Conservation (phyloP, 805 yeast genomes). For the Vanderwaltozyma verrucispora region DNA sequence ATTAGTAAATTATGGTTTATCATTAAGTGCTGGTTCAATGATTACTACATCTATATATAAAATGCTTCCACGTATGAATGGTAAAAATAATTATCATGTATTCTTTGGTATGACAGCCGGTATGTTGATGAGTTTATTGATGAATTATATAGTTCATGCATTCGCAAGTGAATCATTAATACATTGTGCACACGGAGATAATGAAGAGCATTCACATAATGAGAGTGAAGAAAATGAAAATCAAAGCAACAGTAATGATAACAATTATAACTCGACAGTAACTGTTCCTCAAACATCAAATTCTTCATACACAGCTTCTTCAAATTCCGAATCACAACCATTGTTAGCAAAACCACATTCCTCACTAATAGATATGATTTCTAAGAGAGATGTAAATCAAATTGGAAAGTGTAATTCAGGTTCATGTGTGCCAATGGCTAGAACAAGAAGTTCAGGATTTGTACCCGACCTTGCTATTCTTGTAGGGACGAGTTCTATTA, state of each 20-base stretch:
- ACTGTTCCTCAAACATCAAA: too few species aligned
- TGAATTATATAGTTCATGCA: slow-evolving; percentile 61
- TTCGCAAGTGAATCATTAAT: slow-evolving; percentile 74
- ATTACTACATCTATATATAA: slow-evolving; percentile 67
- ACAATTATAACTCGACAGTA: too few species aligned
- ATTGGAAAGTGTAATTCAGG: slow-evolving; percentile 6
- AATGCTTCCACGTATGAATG: slow-evolving; percentile 57
- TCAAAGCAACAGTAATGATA: too few species aligned
- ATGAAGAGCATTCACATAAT: slow-evolving; percentile 7
- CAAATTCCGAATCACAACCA: not conserved
- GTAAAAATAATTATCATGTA: slow-evolving; percentile 32
- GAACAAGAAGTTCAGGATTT: slow-evolving; percentile 8
- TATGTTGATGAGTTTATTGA: slow-evolving; percentile 41
- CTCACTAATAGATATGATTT: slow-evolving; percentile 11
- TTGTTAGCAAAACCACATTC: slow-evolving; percentile 1
- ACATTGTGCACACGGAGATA: slow-evolving; percentile 62
- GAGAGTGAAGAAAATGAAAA: too few species aligned
- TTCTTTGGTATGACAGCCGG: slow-evolving; percentile 45
- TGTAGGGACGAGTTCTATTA: not conserved
- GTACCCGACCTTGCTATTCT: slow-evolving; percentile 3
- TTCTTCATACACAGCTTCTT: slow-evolving; percentile 8
- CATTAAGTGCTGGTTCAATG: slow-evolving; percentile 76
- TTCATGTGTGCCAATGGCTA: slow-evolving; percentile 12
- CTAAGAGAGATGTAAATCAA: slow-evolving; percentile 4
- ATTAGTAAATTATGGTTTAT: slow-evolving; percentile 64